Evolutionary conservation across 164 flowering plant genomes (phyloP).

Genomic region (Chloranthus sessilifolius): DNA sequence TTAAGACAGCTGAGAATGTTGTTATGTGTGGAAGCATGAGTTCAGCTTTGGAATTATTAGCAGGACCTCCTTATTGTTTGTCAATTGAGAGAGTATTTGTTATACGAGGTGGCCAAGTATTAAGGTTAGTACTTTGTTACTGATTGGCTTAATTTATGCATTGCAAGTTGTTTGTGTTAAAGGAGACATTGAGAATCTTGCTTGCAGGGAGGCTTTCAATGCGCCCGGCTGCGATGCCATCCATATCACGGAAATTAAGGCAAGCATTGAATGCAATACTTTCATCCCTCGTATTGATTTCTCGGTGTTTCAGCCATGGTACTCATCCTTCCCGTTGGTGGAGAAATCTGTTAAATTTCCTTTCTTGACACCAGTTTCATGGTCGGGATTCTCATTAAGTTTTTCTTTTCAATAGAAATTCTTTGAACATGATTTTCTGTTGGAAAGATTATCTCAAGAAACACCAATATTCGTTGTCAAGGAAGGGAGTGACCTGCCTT

Average conservation of each 20-base stretch:
- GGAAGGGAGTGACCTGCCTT: too few relatives aligned
- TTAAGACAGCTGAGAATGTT: constrained; percentile 74
- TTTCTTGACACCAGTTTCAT: too few relatives aligned
- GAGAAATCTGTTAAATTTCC: constrained; percentile 55
- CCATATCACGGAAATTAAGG: constrained; percentile 72
- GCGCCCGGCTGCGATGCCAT: constrained; percentile 75
- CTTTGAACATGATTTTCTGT: too few relatives aligned
- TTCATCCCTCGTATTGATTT: constrained; percentile 69
- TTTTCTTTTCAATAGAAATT: too few relatives aligned
- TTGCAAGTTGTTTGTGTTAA: neutral
- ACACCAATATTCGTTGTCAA: too few relatives aligned
- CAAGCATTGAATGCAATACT: constrained; percentile 70
- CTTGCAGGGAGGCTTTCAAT: constrained; percentile 67
- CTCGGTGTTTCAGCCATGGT: constrained; percentile 71
- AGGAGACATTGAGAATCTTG: constrained; percentile 2
- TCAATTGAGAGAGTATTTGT: constrained; percentile 81
- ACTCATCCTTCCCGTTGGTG: constrained; percentile 58
- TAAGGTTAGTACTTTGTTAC: constrained; percentile 36
- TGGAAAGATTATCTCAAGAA: too few relatives aligned
- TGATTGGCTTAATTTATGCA: constrained; percentile 1
- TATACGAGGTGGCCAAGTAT: constrained; percentile 81
- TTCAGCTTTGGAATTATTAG: constrained; percentile 68
- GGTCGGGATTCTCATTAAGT: too few relatives aligned
- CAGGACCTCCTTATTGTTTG: constrained; percentile 63
- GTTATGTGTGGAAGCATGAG: constrained; percentile 70